These are phyloP conservation scores for Globisporangium emineosum DNA, from an alignment of 352 stramenopile genomes.

Conservation along the genomic window DNA sequence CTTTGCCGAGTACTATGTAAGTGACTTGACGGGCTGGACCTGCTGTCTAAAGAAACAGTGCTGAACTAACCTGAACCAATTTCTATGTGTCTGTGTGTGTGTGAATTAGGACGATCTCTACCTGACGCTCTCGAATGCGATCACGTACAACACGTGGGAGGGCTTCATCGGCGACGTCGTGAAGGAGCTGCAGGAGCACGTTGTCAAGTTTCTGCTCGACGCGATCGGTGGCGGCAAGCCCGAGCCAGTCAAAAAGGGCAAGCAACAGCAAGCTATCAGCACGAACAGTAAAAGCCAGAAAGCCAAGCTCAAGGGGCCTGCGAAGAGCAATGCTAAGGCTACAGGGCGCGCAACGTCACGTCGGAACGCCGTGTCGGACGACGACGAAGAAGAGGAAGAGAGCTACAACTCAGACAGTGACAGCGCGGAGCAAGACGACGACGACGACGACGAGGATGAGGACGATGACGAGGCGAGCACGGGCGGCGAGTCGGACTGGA, in stretches of 20 bases:
- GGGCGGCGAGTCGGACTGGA: slow-evolving; percentile 42
- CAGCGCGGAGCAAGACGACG: slow-evolving; percentile 43
- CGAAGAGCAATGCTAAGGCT: slow-evolving; percentile 4
- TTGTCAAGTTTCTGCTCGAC: slow-evolving; percentile 70
- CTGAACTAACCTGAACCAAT: slow-evolving; percentile 11
- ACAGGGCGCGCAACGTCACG: too few species aligned
- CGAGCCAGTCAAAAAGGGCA: slow-evolving; percentile 7
- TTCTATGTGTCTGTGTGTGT: slow-evolving; percentile 3
- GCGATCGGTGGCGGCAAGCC: slow-evolving; percentile 36
- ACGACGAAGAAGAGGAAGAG: slow-evolving; percentile 45
- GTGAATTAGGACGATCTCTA: slow-evolving; percentile 55
- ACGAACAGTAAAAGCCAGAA: slow-evolving; percentile 19
- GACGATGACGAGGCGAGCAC: slow-evolving; percentile 25
- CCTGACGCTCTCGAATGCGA: slow-evolving; percentile 77
- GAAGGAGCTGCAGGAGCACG: slow-evolving; percentile 65
- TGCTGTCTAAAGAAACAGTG: neutral
- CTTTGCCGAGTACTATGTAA: slow-evolving; percentile 81
- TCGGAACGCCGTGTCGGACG: slow-evolving; percentile 29
- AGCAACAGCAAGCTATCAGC: slow-evolving; percentile 8
- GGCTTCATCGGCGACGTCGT: slow-evolving; percentile 57
- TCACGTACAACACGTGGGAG: slow-evolving; percentile 76
- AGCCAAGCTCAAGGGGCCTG: slow-evolving; percentile 22
- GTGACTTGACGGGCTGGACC: neutral
- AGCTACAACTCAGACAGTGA: slow-evolving; percentile 47
- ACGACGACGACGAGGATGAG: slow-evolving; percentile 25